phyloP scores from a whole-genome alignment of 768 basidiomycete species.

The Ramaria sp. region DNA sequence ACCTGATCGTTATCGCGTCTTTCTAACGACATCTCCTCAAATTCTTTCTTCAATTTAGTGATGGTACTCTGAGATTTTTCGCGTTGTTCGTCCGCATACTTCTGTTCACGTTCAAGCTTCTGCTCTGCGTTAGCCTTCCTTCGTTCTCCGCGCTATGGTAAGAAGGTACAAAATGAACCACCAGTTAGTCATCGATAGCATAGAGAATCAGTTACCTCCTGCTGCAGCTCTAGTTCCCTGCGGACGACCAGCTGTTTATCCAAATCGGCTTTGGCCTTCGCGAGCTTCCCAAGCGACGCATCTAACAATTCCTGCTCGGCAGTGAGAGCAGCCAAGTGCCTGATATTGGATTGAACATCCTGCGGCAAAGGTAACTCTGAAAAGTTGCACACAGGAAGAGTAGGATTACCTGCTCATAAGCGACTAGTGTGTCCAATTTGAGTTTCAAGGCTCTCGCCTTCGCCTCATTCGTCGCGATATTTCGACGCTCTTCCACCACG shows the following conservation, averaged over 20 bases:
- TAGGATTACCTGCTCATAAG: slow-evolving; percentile 58
- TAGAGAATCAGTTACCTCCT: slow-evolving; percentile 48
- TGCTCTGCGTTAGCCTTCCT: slow-evolving; percentile 75
- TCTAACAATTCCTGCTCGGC: slow-evolving; percentile 57
- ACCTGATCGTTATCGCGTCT: slow-evolving; percentile 70
- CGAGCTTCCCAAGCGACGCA: slow-evolving; percentile 52
- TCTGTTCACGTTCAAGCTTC: slow-evolving; percentile 69
- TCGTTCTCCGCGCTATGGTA: slow-evolving; percentile 58
- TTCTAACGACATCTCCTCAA: slow-evolving; percentile 67
- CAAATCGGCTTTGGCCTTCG: slow-evolving; percentile 54
- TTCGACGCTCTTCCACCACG: slow-evolving; percentile 60
- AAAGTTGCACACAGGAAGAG: neutral
- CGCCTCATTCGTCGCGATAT: slow-evolving; percentile 50
- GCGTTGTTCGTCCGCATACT: slow-evolving; percentile 73
- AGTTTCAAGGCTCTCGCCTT: slow-evolving; percentile 70
- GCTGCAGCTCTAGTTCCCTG: slow-evolving; percentile 53
- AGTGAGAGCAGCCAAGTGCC: slow-evolving; percentile 67
- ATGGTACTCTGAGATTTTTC: slow-evolving; percentile 61
- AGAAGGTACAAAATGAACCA: neutral
- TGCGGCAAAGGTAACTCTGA: slow-evolving; percentile 19
- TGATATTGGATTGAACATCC: slow-evolving; percentile 63
- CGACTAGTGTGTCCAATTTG: slow-evolving; percentile 58
- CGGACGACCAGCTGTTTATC: slow-evolving; percentile 68
- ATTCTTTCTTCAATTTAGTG: slow-evolving; percentile 66
- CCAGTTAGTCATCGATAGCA: neutral